Conservation (phyloP, 495 filamentous ascomycete genomes). For the Cudoniella acicularis region DNA sequence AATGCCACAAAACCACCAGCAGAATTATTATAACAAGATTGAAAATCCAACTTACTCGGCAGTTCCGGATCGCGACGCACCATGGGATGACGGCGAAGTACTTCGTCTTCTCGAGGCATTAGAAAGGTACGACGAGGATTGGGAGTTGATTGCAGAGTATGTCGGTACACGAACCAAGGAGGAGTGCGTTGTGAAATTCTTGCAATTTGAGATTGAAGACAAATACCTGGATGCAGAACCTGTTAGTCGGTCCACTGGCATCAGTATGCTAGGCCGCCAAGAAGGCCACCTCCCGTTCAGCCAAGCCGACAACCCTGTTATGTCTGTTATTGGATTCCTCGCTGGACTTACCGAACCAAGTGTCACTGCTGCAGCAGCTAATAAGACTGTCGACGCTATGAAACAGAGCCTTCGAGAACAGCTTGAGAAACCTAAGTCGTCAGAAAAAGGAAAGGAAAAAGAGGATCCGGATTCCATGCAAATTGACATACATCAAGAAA, state of each 20-base stretch:
- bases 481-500: constrained; percentile 43
- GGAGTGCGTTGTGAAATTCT: constrained; percentile 93
- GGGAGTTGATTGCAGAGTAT: constrained; percentile 86
- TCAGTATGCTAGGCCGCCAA: constrained; percentile 58
- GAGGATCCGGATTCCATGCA: constrained; percentile 53
- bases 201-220: constrained; percentile 87
- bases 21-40: constrained; percentile 75
- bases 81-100: constrained; percentile 87
- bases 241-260: constrained; percentile 50
- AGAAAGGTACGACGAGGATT: constrained; percentile 91
- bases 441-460: constrained; percentile 53
- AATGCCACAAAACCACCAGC: constrained; percentile 68
- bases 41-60: constrained; percentile 78
- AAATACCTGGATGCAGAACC: constrained; percentile 79
- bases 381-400: constrained; percentile 79
- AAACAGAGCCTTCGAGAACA: constrained; percentile 67
- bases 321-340: constrained; percentile 91
- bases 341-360: constrained; percentile 83
- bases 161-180: constrained; percentile 90
- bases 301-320: constrained; percentile 88
- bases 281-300: constrained; percentile 78
- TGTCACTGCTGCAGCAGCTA: constrained; percentile 84
- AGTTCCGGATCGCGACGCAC: constrained; percentile 72
- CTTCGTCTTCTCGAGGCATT: constrained; percentile 82
- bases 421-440: constrained; percentile 53